phyloP scores from a whole-genome alignment of 2,329 filamentous ascomycete species.

The Ophiobolus disseminans region DNA sequence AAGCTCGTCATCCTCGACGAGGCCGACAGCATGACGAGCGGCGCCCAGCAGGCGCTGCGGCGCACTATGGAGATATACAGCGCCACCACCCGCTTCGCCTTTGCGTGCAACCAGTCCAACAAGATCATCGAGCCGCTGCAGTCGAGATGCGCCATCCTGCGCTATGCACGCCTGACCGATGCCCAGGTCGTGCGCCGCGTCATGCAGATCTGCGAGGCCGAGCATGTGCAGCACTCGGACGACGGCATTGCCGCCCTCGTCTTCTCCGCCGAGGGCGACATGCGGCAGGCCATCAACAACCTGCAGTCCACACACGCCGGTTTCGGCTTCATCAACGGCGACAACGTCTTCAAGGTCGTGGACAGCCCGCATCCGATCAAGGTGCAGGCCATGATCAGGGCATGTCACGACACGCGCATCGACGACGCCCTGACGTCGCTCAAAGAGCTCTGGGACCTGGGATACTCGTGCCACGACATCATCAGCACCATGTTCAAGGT shows the following conservation, averaged over 20 bases:
- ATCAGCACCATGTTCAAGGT: conserved; percentile 99
- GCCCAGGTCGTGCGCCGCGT: conserved; percentile 89
- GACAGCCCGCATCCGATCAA: conserved; percentile 98
- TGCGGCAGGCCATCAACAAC: conserved; percentile 99
- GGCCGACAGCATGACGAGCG: conserved; percentile 94
- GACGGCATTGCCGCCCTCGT: conserved; percentile 95
- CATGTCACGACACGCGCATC: conserved; percentile 90
- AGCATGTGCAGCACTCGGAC: conserved; percentile 88
- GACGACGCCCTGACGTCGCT: conserved; percentile 85
- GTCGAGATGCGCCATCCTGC: conserved; percentile 92
- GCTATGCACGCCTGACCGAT: conserved; percentile 91
- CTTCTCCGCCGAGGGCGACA: conserved; percentile 96
- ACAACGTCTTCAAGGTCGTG: conserved; percentile 98
- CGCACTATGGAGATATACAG: conserved; percentile 99
- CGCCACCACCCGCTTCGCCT: conserved; percentile 93
- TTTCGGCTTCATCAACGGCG: conserved; percentile 95
- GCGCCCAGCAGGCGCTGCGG: conserved; percentile 91
- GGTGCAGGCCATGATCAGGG: conserved; percentile 97
- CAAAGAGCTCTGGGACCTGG: conserved; percentile 90
- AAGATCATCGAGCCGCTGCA: conserved; percentile 99
- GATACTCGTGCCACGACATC: conserved; percentile 98
- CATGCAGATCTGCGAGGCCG: conserved; percentile 89
- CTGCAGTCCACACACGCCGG: conserved; percentile 91
- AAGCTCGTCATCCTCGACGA: conserved; percentile 98
- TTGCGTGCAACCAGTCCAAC: conserved; percentile 98